A percentile compares a stretch with the other conserved stretches of the same genome.
These are phyloP conservation scores for Abortiporus biennis DNA, from an alignment of 1,284 basidiomycete genomes.

Conservation along the genomic window DNA sequence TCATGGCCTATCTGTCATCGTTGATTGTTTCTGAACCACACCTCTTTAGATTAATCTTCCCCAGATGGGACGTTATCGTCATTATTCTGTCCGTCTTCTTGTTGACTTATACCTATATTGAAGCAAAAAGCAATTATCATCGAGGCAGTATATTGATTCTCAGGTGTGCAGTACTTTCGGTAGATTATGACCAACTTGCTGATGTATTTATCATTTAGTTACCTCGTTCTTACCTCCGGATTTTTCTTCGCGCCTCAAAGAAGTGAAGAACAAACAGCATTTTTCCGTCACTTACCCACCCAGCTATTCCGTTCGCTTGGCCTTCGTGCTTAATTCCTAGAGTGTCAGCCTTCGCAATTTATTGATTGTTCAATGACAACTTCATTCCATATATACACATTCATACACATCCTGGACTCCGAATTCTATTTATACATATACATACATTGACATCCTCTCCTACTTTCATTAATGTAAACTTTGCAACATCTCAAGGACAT, in stretches of 20 bases:
- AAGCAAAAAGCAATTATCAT: conserved; percentile 96
- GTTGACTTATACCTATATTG: conserved; percentile 98
- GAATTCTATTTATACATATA: not conserved
- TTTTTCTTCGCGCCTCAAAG: conserved; percentile 68
- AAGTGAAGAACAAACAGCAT: conserved; percentile 3
- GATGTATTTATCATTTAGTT: conserved; percentile 36
- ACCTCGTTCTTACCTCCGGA: conserved; percentile 73
- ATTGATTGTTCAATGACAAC: too few species aligned
- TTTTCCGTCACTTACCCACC: not conserved
- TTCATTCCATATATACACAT: too few species aligned
- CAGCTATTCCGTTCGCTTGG: not conserved
- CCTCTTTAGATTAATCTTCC: conserved; percentile 89
- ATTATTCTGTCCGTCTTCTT: conserved; percentile 95
- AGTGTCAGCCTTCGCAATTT: not conserved
- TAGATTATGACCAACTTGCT: conserved; percentile 1
- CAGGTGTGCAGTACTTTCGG: conserved; percentile 45
- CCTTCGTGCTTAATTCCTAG: not conserved
- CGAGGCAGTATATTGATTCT: conserved; percentile 89
- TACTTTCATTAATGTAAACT: conserved; percentile 46
- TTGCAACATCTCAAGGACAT: conserved; percentile 54
- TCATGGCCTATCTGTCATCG: not conserved
- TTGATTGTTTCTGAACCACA: conserved; percentile 9
- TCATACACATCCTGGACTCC: not conserved
- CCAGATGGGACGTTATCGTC: conserved; percentile 96
- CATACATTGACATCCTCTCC: too few species aligned